Evolutionary conservation across 1,139 yeast species (phyloP), one percentile per base, ranked within the genome.

Genomic region (Candida sanyaensis): DNA sequence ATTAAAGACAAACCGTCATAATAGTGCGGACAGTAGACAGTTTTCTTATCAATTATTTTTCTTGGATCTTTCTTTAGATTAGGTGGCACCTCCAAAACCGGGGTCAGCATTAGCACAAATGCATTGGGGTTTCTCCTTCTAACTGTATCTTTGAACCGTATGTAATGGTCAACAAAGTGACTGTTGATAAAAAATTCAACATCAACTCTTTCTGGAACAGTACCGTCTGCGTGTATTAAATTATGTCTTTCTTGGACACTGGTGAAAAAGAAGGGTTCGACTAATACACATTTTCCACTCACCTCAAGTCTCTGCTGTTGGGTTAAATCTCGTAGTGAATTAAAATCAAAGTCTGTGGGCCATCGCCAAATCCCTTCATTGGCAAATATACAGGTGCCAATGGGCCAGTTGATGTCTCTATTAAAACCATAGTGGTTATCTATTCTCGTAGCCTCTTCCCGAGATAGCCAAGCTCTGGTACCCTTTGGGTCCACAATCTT

Each of bases 1-100:
- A 92, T 85, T 28, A 93, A 69, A 1, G 97, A 88, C 81, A 92
- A 78, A 0, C 98, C 98, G 64, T 92, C 98, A 60, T 92, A 92
- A 62, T 85, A 92, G 66, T 92, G 98, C 1, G 96, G 95, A 30
- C 96, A 83, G 57, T 84, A 86, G 0, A 88, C 83, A 0, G 92
- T 85, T 50, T 77, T 80, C 1, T 71, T 63, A 58, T 89, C 96
- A 21, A 89, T 66, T 37, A 83, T 65, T 3, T 73, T 58, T 8
- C 75, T 61, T 1, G 67, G 66, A 21, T 87, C 78, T 6, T 75
- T 75, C 52, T 75, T 77, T 48, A 90, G 66, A 8, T 67, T 64
- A 0, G 98, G 98, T 0, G 97, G 97, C 4, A 80, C 62, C 53
- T 87, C 88, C 54, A 92, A 70, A 0, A 88, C 95, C 1, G 96